Percentiles rank a stretch among this genome's conserved stretches.
phyloP scores from a whole-genome alignment of 164 flowering plant genomes.

The Litsea cubeba region DNA sequence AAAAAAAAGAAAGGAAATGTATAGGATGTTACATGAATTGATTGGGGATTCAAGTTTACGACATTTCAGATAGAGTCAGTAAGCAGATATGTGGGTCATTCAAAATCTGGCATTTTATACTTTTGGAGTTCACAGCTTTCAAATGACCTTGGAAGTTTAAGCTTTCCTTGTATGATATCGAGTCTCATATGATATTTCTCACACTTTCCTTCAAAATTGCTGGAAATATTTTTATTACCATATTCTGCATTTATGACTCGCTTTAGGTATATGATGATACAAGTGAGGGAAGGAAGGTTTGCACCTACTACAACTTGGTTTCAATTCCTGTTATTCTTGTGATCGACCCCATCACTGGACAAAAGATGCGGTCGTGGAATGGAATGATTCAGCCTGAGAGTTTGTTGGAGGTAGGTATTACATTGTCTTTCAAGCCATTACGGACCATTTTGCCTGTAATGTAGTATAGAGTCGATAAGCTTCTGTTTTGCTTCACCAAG shows the following conservation, averaged over 20 bases:
- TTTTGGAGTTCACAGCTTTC: no score
- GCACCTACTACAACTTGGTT: conserved; percentile 85
- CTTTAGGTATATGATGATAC: conserved; percentile 83
- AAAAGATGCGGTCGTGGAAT: conserved; percentile 84
- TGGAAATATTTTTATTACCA: background rate
- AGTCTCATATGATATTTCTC: no score
- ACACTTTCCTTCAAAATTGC: background rate
- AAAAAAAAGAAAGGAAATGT: no score
- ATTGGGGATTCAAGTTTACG: no score
- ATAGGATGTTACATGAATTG: no score
- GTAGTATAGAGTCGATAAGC: background rate
- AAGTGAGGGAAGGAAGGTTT: conserved; percentile 86
- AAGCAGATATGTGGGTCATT: no score
- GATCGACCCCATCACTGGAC: conserved; percentile 94
- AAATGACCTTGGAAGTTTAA: no score
- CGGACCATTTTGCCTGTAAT: background rate
- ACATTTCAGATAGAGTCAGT: no score
- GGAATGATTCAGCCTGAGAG: conserved; percentile 89
- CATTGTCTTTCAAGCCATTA: background rate
- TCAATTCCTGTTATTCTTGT: conserved; percentile 76
- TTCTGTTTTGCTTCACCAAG: background rate
- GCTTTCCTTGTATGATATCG: no score
- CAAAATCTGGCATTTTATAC: no score
- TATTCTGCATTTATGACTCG: background rate
- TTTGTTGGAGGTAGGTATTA: conserved; percentile 67